These are phyloP conservation scores for Boletales sp. DNA, from an alignment of 768 basidiomycete species.

Conservation along the genomic window DNA sequence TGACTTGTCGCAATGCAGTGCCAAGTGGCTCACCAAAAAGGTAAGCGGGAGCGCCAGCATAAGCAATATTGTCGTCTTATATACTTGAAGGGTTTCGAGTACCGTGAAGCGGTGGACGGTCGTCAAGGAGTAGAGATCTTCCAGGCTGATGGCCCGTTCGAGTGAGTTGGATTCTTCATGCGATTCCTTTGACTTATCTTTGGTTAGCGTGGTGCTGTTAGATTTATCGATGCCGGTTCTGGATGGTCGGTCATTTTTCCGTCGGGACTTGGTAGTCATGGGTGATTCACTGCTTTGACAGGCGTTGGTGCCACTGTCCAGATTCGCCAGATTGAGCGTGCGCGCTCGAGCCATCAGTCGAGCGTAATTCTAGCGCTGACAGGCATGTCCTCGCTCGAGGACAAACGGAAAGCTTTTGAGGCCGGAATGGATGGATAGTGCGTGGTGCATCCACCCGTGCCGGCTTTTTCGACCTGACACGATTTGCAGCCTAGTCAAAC, in stretches of 20 bases:
- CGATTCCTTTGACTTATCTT: not conserved
- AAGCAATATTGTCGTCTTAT: conserved; percentile 1
- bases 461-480: not conserved
- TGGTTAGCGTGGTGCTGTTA: conserved; percentile 70
- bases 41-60: conserved; percentile 9
- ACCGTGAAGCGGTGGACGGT: conserved; percentile 78
- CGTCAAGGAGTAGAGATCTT: conserved; percentile 79
- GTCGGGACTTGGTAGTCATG: not conserved
- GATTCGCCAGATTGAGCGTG: conserved; percentile 72
- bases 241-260: conserved; percentile 53
- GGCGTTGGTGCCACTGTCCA: conserved; percentile 80
- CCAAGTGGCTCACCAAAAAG: conserved; percentile 68
- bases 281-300: conserved; percentile 24
- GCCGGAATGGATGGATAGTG: conserved; percentile 96
- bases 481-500: conserved; percentile 76
- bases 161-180: conserved; percentile 49
- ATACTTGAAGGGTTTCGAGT: conserved; percentile 59
- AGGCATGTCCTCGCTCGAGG: conserved; percentile 90
- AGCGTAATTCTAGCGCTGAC: conserved; percentile 83
- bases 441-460: conserved; percentile 32
- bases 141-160: conserved; percentile 71
- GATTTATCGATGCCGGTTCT: conserved; percentile 94
- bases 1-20: conserved; percentile 28
- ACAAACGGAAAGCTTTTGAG: conserved; percentile 87
- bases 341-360: conserved; percentile 27